Conservation (phyloP, 805 yeast genomes). For the Barnettozyma sucrosica region DNA sequence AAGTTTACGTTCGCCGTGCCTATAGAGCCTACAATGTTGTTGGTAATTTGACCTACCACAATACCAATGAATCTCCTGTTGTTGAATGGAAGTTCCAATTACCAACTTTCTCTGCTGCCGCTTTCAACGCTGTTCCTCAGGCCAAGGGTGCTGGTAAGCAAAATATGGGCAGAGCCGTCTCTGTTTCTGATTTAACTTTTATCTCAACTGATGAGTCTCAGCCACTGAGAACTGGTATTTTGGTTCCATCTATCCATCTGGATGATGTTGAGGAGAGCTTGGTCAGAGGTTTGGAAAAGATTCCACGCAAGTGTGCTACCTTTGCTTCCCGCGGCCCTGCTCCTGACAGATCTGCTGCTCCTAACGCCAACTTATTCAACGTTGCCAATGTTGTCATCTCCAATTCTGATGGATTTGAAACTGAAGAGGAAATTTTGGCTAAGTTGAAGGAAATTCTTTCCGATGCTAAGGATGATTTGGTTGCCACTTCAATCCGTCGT, state of each 20-base stretch:
- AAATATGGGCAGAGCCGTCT: conserved; percentile 74
- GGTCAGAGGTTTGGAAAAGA: conserved; percentile 63
- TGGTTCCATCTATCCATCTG: conserved; percentile 73
- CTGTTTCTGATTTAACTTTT: conserved; percentile 87
- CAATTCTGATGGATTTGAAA: conserved; percentile 64
- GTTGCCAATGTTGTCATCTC: conserved; percentile 78
- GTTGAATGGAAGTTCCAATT: conserved; percentile 86
- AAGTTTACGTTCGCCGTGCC: conserved; percentile 93
- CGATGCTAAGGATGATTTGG: conserved; percentile 65
- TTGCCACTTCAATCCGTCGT: conserved; percentile 77
- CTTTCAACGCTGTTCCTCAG: conserved; percentile 64
- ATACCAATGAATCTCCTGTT: conserved; percentile 52
- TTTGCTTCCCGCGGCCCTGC: conserved; percentile 37
- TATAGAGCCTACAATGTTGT: conserved; percentile 93
- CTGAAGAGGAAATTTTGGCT: conserved; percentile 61
- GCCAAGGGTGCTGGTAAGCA: conserved; percentile 36
- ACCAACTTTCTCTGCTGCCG: conserved; percentile 66
- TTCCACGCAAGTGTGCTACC: conserved; percentile 43
- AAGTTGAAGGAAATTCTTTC: conserved; percentile 61
- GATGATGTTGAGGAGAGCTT: conserved; percentile 88
- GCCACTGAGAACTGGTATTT: conserved; percentile 77
- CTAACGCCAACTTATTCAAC: conserved; percentile 49
- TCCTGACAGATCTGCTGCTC: conserved; percentile 37
- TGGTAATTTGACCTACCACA: conserved; percentile 63
- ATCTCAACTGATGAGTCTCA: conserved; percentile 64